phyloP scores from a whole-genome alignment of 1,284 basidiomycete genomes.

The Boletus smithii region DNA sequence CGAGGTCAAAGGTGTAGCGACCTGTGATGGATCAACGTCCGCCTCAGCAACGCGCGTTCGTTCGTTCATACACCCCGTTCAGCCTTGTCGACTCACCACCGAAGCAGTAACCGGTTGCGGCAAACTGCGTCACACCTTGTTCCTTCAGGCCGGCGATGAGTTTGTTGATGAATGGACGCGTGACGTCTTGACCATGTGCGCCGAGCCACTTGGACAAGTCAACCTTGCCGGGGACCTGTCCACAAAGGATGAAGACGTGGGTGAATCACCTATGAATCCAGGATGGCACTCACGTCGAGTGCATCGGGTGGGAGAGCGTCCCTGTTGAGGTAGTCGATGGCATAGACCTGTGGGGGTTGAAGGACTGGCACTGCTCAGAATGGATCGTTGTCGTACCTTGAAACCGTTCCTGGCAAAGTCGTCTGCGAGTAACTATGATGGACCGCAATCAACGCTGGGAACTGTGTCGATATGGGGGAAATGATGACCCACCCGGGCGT shows the following conservation, averaged over 20 bases:
- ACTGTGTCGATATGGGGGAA: background rate
- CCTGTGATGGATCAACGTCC: conserved; percentile 26
- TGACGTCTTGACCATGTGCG: conserved; percentile 44
- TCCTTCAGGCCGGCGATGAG: conserved; percentile 56
- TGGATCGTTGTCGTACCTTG: conserved; percentile 40
- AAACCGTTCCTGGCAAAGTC: conserved; percentile 73
- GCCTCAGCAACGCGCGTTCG: background rate
- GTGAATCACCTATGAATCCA: background rate
- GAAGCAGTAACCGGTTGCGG: conserved; percentile 68
- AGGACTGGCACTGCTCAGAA: background rate
- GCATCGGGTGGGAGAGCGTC: conserved; percentile 36
- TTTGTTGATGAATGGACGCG: conserved; percentile 54
- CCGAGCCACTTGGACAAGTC: conserved; percentile 49
- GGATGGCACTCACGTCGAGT: conserved; percentile 11
- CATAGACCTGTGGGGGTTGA: conserved; percentile 39
- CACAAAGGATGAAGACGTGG: background rate
- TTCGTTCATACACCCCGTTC: background rate
- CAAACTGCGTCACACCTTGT: conserved; percentile 56
- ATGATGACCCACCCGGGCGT: conserved; percentile 48
- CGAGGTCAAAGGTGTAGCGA: conserved; percentile 64
- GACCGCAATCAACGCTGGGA: background rate
- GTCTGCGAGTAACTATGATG: conserved; percentile 58
- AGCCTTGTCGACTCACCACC: conserved; percentile 45
- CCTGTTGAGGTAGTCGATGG: conserved; percentile 45
- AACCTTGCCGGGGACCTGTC: conserved; percentile 26